These are phyloP conservation scores for Diaporthe sp. DNA, from an alignment of 2,329 filamentous ascomycete genomes.

Conservation along the genomic window DNA sequence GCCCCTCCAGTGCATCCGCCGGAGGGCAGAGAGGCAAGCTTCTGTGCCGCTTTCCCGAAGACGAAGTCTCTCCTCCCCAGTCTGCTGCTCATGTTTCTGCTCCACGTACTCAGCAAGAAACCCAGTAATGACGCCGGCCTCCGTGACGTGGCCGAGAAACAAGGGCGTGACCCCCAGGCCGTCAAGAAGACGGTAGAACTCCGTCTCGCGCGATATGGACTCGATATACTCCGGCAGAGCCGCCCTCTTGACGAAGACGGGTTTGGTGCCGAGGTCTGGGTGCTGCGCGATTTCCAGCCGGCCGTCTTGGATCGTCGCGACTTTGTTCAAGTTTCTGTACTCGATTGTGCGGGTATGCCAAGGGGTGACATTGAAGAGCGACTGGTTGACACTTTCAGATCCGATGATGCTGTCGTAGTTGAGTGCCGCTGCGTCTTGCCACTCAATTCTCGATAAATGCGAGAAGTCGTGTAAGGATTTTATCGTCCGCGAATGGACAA, in stretches of 20 bases:
- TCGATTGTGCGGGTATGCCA: constrained; percentile 28
- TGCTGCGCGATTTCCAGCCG: constrained; percentile 34
- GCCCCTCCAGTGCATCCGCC: constrained; percentile 29
- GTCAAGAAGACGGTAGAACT: constrained; percentile 29
- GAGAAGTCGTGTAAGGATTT: not conserved
- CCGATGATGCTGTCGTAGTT: not conserved
- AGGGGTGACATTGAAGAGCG: not conserved
- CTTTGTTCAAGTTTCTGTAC: constrained; percentile 5
- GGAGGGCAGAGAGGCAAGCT: constrained; percentile 31
- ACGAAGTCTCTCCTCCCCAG: too few species aligned
- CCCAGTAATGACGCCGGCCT: constrained; percentile 19
- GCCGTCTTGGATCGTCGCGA: constrained; percentile 29
- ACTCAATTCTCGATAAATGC: not conserved
- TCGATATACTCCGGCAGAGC: not conserved
- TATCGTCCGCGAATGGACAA: too few species aligned
- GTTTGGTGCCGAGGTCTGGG: constrained; percentile 6
- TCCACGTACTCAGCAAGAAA: constrained; percentile 34
- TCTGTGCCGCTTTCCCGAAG: not conserved
- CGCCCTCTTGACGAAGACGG: constrained; percentile 34
- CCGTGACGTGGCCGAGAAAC: constrained; percentile 34
- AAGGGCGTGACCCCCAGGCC: constrained; percentile 22
- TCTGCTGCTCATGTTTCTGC: not conserved
- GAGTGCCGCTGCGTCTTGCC: not conserved
- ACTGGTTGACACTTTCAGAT: not conserved
- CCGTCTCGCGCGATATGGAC: constrained; percentile 27